phyloP scores from a whole-genome alignment of 192 early-diverging fungal species.

The Backusella tuberculispora region DNA sequence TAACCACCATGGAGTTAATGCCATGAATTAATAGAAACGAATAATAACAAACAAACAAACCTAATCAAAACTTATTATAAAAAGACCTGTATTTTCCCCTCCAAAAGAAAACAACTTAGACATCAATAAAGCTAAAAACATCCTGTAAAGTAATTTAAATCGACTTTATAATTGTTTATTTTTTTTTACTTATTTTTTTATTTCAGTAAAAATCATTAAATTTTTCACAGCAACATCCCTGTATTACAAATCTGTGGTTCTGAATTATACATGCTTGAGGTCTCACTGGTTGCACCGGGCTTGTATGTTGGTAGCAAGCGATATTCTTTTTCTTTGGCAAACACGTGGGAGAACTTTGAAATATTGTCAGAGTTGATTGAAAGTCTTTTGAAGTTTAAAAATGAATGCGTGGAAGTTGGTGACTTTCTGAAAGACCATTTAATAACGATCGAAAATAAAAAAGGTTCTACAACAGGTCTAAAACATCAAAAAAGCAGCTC shows the following conservation, averaged over 20 bases:
- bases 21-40: too few species aligned
- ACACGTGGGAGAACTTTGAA: background rate
- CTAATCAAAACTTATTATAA: too few species aligned
- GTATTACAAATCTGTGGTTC: constrained; percentile 9
- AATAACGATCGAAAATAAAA: background rate
- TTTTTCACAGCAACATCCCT: too few species aligned
- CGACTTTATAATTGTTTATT: too few species aligned
- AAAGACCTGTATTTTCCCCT: too few species aligned
- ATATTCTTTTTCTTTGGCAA: background rate
- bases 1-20: too few species aligned
- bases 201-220: too few species aligned
- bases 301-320: constrained; percentile 16
- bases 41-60: too few species aligned
- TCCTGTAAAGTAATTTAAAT: too few species aligned
- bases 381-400: background rate
- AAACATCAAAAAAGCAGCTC: background rate
- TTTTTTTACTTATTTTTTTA: too few species aligned
- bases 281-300: background rate
- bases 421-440: background rate
- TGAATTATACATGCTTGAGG: background rate
- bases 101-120: too few species aligned
- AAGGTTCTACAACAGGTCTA: background rate
- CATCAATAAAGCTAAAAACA: too few species aligned
- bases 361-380: background rate
- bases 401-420: background rate